Evolutionary conservation across 495 filamentous ascomycete species (phyloP), one percentile per base, ranked within the genome.

Genomic region (Penicillium roqueforti): DNA sequence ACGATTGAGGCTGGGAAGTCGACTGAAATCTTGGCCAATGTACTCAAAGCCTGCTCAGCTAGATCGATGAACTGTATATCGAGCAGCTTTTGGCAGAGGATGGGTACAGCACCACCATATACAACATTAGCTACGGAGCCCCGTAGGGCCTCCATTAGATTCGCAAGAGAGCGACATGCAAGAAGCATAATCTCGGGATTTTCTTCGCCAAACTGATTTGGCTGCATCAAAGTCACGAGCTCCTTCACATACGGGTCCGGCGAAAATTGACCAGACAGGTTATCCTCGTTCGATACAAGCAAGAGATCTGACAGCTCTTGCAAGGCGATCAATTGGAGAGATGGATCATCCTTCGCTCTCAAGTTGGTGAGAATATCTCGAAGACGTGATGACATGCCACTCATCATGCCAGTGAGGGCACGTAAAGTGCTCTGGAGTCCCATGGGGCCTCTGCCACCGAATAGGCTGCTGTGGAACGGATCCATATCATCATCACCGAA

Each of bases 151-250:
- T 99, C 95, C 92, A 99, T 99, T 28, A 99, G 69, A 61, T 99
- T 97, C 44, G 95, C 95, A 43, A 99, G 84, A 68, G 89, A 97
- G 43, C 95, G 88, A 68, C 95, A 97, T 4, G 95, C 95, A 54
- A 97, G 80, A 3, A 97, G 85, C 92, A 97, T 97, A 59, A 97
- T 96, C 69, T 99, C 92, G 4, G 92, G 87, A 63, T 96, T 96
- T 67, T 95, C 91, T 59, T 92, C 89, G 18, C 89, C 91, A 41
- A 85, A 81, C 25, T 92, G 87, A 65, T 84, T 86, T 0, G 92
- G 90, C 58, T 95, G 87, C 93, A 99, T 97, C 59, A 99, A 73
- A 1, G 79, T 69, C 25, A 97, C 91, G 53, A 99, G 78, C 66
- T 99, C 95, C 72, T 97, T 97, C 47, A 97, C 89, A 60, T 93